Evolutionary conservation across 116 monocot species (phyloP), one percentile per base, ranked within the genome.

Genomic region (Iris pallida): DNA sequence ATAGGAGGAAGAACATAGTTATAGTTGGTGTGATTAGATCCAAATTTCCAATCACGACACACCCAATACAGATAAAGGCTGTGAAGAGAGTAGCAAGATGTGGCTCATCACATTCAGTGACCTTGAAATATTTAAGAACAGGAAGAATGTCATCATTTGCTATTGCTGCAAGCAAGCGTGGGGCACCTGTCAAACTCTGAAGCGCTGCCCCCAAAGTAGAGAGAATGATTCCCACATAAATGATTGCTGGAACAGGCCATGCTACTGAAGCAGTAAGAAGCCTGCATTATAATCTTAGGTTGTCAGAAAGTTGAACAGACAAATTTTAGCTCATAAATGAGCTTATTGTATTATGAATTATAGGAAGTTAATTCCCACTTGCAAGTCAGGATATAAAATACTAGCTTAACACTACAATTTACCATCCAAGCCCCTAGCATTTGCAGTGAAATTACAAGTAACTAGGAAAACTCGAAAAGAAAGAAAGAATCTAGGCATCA

Each of bases 131-230:
- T 42, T 95, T 91, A 45, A 91, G 81, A 55, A 95, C 80, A 57
- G 95, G 95, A 68, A 95, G 91, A 86, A 95, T 95, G 64, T 95
- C 95, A 77, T 95, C 95, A 80, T 91, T 95, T 43, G 95, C 83
- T 65, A 95, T 95, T 63, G 95, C 91, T 54, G 95, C 91, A 63
- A 95, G 88, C 61, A 95, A 82, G 17, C 91, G 88, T 63, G 95
- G 95, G 10, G 95, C 95, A 46, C 95, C 95, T 10, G 95, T 95
- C 65, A 95, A 74, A 61, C 88, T 80, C 71, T 95, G 95, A 51
- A 95, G 78, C 52, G 95, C 95, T 61, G 95, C 95, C 60, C 95
- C 95, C 59, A 95, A 78, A 51, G 95, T 95, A 9, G 95, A 95
- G 30, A 95, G 84, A 64, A 95, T 91, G 17, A 95, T 95, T 43